Percentiles rank a stretch among this genome's conserved stretches.
Evolutionary conservation across 352 stramenopile species (phyloP).

Genomic region (Phytophthora megakarya): DNA sequence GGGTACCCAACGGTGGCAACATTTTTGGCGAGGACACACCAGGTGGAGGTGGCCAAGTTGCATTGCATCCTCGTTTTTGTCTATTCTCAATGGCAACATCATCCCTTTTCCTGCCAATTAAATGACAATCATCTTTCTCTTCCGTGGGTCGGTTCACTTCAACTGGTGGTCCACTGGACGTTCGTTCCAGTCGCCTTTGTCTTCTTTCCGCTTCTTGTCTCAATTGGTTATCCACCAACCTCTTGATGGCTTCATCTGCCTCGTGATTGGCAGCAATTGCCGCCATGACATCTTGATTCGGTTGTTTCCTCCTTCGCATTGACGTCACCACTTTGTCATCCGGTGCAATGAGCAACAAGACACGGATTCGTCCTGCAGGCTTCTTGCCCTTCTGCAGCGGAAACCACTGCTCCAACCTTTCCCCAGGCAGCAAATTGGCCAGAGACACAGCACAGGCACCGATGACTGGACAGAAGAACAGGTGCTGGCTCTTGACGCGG

Average conservation of each 20-base stretch:
- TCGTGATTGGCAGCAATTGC: slow-evolving; percentile 59
- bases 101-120: slow-evolving; percentile 22
- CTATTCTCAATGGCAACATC: slow-evolving; percentile 13
- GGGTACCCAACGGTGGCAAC: slow-evolving; percentile 32
- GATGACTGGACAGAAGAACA: slow-evolving; percentile 60
- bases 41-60: slow-evolving; percentile 30
- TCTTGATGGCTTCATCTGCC: slow-evolving; percentile 66
- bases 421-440: slow-evolving; percentile 44
- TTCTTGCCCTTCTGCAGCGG: slow-evolving; percentile 57
- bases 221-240: slow-evolving; percentile 51
- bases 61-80: slow-evolving; percentile 25
- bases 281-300: slow-evolving; percentile 47
- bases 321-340: slow-evolving; percentile 17
- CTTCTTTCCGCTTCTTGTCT: slow-evolving; percentile 40
- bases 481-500: slow-evolving; percentile 69
- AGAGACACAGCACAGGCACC: slow-evolving; percentile 60
- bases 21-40: slow-evolving; percentile 30
- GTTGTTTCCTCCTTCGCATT: slow-evolving; percentile 23
- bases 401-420: slow-evolving; percentile 61
- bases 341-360: slow-evolving; percentile 41
- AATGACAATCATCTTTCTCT: slow-evolving; percentile 10
- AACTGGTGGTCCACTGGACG: slow-evolving; percentile 23
- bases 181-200: slow-evolving; percentile 18
- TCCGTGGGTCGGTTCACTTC: slow-evolving; percentile 24
- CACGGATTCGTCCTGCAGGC: slow-evolving; percentile 48